Percentiles rank a stretch among this genome's conserved stretches.
These are phyloP conservation scores for Sicyos edulis DNA, from an alignment of 306 rosid species.

Conservation along the genomic window DNA sequence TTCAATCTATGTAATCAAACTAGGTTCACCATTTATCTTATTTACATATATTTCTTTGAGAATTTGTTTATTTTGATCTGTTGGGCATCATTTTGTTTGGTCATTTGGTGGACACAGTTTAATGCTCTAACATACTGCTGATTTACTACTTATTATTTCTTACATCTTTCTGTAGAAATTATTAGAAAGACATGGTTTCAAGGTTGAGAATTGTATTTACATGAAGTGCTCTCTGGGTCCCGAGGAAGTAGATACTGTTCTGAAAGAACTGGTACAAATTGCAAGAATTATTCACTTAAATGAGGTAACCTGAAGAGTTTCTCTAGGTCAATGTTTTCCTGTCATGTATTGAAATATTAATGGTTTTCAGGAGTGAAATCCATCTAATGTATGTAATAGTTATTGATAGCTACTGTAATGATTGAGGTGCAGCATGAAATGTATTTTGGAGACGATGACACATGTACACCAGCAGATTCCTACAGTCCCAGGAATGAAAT, in stretches of 20 bases:
- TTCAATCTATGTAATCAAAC: slow-evolving; percentile 1
- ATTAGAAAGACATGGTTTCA: slow-evolving; percentile 50
- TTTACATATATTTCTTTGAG: not conserved
- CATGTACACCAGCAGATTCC: slow-evolving; percentile 31
- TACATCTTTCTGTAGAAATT: slow-evolving; percentile 41
- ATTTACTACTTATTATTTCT: slow-evolving; percentile 24
- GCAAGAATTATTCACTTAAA: slow-evolving; percentile 59
- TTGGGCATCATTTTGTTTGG: slow-evolving; percentile 23
- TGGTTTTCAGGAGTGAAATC: slow-evolving; percentile 8
- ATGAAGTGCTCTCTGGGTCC: slow-evolving; percentile 31
- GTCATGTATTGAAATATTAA: slow-evolving; percentile 17
- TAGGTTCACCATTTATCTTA: not conserved
- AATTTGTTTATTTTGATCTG: not conserved
- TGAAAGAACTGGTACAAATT: slow-evolving; percentile 51
- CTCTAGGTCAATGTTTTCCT: slow-evolving; percentile 21
- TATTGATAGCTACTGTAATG: slow-evolving; percentile 25
- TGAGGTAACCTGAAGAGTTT: slow-evolving; percentile 52
- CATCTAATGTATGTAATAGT: slow-evolving; percentile 18
- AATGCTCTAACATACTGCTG: not conserved
- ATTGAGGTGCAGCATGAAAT: slow-evolving; percentile 62
- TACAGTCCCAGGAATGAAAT: slow-evolving; percentile 81
- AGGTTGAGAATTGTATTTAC: slow-evolving; percentile 43
- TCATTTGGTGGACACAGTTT: slow-evolving; percentile 2
- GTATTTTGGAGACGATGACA: slow-evolving; percentile 64
- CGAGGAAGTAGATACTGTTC: slow-evolving; percentile 32